Percentiles rank a stretch among this genome's conserved stretches.
phyloP scores from a whole-genome alignment of 129 eudicot genomes.

The Arctium lappa region DNA sequence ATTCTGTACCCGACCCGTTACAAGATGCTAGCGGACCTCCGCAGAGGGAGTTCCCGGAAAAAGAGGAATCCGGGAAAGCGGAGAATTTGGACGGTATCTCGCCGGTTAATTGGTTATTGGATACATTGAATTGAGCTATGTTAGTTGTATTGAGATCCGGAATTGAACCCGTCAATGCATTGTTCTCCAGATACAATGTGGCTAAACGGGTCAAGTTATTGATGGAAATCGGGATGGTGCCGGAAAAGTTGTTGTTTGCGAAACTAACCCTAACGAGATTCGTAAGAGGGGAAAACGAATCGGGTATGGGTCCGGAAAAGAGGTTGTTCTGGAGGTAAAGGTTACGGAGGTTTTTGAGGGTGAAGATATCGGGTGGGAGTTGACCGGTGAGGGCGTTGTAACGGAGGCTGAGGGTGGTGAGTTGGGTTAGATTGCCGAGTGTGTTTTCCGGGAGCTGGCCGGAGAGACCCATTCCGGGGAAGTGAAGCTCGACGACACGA shows the following conservation, averaged over 20 bases:
- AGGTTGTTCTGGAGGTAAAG: conserved; percentile 62
- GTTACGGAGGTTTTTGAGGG: conserved; percentile 45
- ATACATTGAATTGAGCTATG: conserved; percentile 58
- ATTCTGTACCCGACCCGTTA: conserved; percentile 12
- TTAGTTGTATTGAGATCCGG: conserved; percentile 54
- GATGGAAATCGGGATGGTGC: conserved; percentile 39
- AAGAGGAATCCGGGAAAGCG: conserved; percentile 35
- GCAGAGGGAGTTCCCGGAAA: conserved; percentile 61
- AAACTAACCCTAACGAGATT: conserved; percentile 55
- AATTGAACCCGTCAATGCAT: conserved; percentile 47
- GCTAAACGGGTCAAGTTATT: conserved; percentile 55
- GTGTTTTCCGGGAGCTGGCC: conserved; percentile 60
- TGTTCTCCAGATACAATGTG: conserved; percentile 56
- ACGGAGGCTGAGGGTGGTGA: conserved; percentile 68
- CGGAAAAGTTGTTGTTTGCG: conserved; percentile 63
- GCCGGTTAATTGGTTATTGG: conserved; percentile 61
- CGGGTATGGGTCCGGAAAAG: conserved; percentile 64
- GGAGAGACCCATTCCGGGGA: conserved; percentile 77
- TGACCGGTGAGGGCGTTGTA: conserved; percentile 64
- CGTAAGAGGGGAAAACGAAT: conserved; percentile 26
- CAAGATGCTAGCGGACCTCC: conserved; percentile 63
- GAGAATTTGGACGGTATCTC: conserved; percentile 46
- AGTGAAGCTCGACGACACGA: conserved; percentile 61
- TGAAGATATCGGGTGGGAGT: conserved; percentile 48
- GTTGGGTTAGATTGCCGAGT: conserved; percentile 51